These are phyloP conservation scores for Phanerochaete carnosa DNA, from an alignment of 768 basidiomycete genomes.

Conservation along the genomic window DNA sequence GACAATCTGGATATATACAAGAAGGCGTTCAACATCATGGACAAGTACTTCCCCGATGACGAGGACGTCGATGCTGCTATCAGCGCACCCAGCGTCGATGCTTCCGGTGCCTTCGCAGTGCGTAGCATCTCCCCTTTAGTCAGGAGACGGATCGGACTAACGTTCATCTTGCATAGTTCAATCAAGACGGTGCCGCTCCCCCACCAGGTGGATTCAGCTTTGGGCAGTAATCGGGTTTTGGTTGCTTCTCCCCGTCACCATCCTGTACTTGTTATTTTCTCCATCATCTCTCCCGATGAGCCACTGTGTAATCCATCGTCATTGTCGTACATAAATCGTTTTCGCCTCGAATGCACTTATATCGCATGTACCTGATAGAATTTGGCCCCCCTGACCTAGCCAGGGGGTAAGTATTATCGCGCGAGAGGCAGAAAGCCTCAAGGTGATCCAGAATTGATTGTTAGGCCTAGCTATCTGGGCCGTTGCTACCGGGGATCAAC, in stretches of 20 bases:
- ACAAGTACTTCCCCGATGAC: conserved; percentile 98
- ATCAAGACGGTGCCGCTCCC: conserved; percentile 79
- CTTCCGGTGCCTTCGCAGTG: conserved; percentile 73
- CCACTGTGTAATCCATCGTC: not conserved
- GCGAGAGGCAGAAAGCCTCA: no score
- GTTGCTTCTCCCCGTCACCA: conserved; percentile 7
- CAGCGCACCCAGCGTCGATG: conserved; percentile 70
- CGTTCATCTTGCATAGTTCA: conserved; percentile 49
- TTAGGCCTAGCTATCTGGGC: conserved; percentile 10
- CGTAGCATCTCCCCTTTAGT: conserved; percentile 22
- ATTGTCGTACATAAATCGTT: not conserved
- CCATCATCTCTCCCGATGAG: not conserved
- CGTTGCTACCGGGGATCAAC: conserved; percentile 17
- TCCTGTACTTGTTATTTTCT: conserved; percentile 1
- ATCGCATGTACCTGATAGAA: no score
- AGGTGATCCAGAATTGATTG: not conserved
- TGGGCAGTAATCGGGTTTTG: conserved; percentile 51
- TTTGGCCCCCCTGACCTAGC: no score
- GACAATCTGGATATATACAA: conserved; percentile 99
- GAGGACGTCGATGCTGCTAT: conserved; percentile 88
- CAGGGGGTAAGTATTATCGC: no score
- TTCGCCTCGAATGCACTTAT: not conserved
- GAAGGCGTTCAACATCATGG: conserved; percentile 98
- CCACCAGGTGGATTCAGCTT: conserved; percentile 98
- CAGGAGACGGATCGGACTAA: not conserved